Base-by-base conservation (phyloP, 78 protist species). In the Trichosphaerium sp. region DNA sequence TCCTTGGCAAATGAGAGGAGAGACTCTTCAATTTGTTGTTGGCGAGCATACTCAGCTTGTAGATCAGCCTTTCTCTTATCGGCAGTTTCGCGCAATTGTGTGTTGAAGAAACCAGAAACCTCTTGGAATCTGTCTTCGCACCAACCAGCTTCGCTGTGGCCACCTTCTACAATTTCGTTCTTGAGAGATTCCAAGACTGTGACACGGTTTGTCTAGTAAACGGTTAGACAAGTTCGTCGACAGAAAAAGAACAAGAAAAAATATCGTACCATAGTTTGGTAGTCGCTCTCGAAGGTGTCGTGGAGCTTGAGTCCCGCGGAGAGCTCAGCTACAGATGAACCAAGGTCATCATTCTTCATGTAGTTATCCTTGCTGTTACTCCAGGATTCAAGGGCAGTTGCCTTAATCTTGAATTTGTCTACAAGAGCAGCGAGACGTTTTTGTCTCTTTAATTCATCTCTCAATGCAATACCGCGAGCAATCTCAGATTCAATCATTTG, bases 201-300 rank as follows among this genome's bases (percentile, higher is more conserved):
- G n/a, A n/a, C n/a, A n/a, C n/a, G n/a, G n/a, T n/a, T n/a, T n/a
- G n/a, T n/a, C n/a, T n/a, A n/a, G n/a, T n/a, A n/a, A n/a, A n/a
- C n/a, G n/a, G n/a, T 71, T 63, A 60, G 26, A 28, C 31, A 56
- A 78, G 84, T 43, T 61, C 65, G 25, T 52, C 58, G 12, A 78
- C 31, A 52, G 67, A 71, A 7, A 60, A 32, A 23, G 59, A 58
- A 11, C 69, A 49, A 7, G 69, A 35, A 23, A 25, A 25, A 31
- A 71, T 49, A 43, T 78, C 84, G 40, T 26, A 52, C 64, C 26
- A 71, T 40, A 38, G 71, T 71, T 34, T 57, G 66, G 57, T 47
- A 67, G 58, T 66, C 84, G 60, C 74, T 72, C 28, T 76, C 76
- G 14, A 76, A 76, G 18, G 83, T 74, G 59, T 76, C 74, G 12